Conservation (phyloP, 371 early-diverging fungal genomes). For the Coemansia sp. region DNA sequence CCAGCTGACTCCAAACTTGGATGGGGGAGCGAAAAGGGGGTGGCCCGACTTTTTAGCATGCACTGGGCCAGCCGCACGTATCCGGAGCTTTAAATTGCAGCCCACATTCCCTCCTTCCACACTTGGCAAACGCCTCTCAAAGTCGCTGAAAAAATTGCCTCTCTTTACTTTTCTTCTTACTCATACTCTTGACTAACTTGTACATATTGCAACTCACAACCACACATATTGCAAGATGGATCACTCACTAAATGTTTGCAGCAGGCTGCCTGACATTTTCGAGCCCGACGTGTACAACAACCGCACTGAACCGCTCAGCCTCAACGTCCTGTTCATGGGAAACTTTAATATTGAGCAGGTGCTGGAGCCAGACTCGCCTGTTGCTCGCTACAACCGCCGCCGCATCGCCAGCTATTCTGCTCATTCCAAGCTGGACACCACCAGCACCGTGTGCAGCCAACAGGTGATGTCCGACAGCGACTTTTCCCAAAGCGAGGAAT, state of each 20-base stretch:
- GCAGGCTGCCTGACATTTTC: conserved; percentile 32
- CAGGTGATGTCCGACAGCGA: conserved; percentile 5
- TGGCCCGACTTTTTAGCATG: background rate
- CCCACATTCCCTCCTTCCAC: conserved; percentile 1
- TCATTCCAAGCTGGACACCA: conserved; percentile 2
- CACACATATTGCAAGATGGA: conserved; percentile 11
- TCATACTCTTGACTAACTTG: too few relatives aligned
- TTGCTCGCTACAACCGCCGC: conserved; percentile 24
- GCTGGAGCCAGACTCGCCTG: conserved; percentile 26
- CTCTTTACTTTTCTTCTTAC: background rate
- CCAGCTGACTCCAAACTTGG: conserved; percentile 4
- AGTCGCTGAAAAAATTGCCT: background rate
- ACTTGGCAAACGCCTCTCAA: background rate
- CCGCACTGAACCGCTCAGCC: conserved; percentile 13
- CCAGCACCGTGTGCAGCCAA: conserved; percentile 7
- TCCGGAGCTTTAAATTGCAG: background rate
- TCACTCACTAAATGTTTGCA: conserved; percentile 9
- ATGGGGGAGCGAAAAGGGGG: background rate
- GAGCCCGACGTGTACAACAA: conserved; percentile 33
- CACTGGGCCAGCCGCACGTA: background rate
- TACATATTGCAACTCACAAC: too few relatives aligned
- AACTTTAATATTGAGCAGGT: conserved; percentile 13
- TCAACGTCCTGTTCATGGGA: conserved; percentile 26
- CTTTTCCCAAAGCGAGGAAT: conserved; percentile 21
- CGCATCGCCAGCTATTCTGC: conserved; percentile 18